Base-by-base conservation (phyloP, 495 filamentous ascomycete species). In the Talaromyces adpressus region DNA sequence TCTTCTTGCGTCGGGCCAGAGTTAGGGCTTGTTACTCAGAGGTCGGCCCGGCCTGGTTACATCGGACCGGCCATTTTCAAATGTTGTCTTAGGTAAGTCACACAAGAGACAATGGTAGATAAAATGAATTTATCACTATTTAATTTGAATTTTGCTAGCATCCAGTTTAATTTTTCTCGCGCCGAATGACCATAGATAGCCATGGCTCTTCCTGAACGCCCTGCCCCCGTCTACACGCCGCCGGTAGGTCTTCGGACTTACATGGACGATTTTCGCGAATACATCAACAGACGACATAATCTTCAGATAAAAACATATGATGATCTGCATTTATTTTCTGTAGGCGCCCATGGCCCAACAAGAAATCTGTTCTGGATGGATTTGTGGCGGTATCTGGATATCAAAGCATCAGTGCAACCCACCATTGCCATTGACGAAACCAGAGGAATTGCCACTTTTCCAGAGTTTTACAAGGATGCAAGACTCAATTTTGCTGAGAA, bases 401-500 rank as follows among this genome's bases (percentile, higher is more conserved):
- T 68, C 41, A 66, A 66, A 25, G 66, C 68, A 23, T n/a, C 64
- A 8, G 84, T 87, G 39, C 62, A 74, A 3, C 81, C 81, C 51
- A 75, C 66, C 1, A 67, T 64, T 57, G 85, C 85, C 29, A 82
- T 90, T 52, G 87, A 91, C 71, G 80, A 87, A 65, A 76, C 62
- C 27, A 75, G 73, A 12, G 79, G 82, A 25, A 87, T 91, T 69
- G 83, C 89, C 65, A 72, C 77, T 5, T 76, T 91, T 5, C 89
- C 89, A 11, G 73, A 78, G 29, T 91, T 89, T 66, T 71, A 70
- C 34, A 69, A 77, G 16, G 87, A 84, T 12, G 80, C 87, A 14
- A 80, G 73, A 36, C 77, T 91, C 58, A 92, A 92, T 68, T 91
- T 91, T 66, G 88, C 88, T 2, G 87, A 91, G 74, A 92, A 92